Conservation (phyloP, 768 basidiomycete genomes). For the Serendipita sp. region DNA sequence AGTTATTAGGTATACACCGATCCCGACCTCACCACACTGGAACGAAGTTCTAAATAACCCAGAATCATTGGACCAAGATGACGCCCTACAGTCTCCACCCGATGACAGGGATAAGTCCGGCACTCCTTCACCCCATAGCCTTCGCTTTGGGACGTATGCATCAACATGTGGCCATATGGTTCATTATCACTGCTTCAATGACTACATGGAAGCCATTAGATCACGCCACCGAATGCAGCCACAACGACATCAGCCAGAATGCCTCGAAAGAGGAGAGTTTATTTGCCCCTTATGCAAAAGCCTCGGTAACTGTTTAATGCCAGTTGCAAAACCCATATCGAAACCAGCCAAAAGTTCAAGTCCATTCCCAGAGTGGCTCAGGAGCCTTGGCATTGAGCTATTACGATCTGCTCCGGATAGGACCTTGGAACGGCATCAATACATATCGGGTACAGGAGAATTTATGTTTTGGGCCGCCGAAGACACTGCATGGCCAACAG, state of each 20-base stretch:
- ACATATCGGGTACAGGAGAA: conserved; percentile 67
- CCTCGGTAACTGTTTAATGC: conserved; percentile 84
- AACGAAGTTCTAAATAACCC: conserved; percentile 55
- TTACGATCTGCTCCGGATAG: conserved; percentile 69
- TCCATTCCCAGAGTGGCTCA: conserved; percentile 78
- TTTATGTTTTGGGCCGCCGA: conserved; percentile 82
- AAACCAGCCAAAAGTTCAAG: conserved; percentile 29
- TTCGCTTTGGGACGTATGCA: conserved; percentile 69
- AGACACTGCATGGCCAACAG: conserved; percentile 48
- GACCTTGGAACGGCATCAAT: conserved; percentile 53
- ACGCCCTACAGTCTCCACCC: conserved; percentile 13
- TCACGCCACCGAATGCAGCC: conserved; percentile 78
- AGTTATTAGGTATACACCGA: conserved; percentile 61
- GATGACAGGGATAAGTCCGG: conserved; percentile 20
- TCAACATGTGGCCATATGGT: conserved; percentile 94
- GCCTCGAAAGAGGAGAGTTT: conserved; percentile 83
- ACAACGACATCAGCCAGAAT: conserved; percentile 87
- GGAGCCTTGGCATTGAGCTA: conserved; percentile 75
- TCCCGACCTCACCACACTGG: conserved; percentile 27
- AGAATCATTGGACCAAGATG: conserved; percentile 42
- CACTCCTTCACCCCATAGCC: neutral
- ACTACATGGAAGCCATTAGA: conserved; percentile 72
- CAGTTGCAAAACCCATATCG: conserved; percentile 42
- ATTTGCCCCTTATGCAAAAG: conserved; percentile 97
- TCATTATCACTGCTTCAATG: conserved; percentile 89